These are phyloP conservation scores for Colletotrichum caudatum DNA, from an alignment of 2,329 filamentous ascomycete species.

Conservation along the genomic window DNA sequence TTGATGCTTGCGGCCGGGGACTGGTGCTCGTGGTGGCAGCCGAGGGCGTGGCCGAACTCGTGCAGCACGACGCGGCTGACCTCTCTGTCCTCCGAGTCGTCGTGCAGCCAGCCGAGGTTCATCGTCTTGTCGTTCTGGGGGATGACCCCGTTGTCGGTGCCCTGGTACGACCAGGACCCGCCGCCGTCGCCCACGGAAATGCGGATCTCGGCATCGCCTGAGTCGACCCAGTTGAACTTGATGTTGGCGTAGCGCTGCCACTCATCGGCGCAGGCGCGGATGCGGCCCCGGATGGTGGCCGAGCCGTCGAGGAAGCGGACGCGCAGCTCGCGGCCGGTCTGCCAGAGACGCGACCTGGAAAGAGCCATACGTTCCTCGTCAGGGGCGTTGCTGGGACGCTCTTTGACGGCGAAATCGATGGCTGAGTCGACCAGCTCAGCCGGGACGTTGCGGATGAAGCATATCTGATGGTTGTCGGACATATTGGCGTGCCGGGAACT, in stretches of 20 bases:
- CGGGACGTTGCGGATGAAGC: too few species aligned
- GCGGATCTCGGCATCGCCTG: constrained; percentile 40
- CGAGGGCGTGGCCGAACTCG: constrained; percentile 49
- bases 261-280: constrained; percentile 1
- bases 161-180: constrained; percentile 34
- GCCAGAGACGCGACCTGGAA: too few species aligned
- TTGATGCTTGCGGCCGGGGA: constrained; percentile 43
- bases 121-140: constrained; percentile 42
- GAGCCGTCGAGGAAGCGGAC: too few species aligned
- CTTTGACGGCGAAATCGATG: too few species aligned
- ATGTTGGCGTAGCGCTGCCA: constrained; percentile 42
- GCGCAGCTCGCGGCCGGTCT: too few species aligned
- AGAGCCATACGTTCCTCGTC: too few species aligned
- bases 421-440: too few species aligned
- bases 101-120: constrained; percentile 46
- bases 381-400: too few species aligned
- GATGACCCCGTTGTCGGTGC: constrained; percentile 25
- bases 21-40: constrained; percentile 48
- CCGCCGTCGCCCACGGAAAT: constrained; percentile 26
- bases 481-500: too few species aligned
- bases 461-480: too few species aligned
- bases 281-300: too few species aligned
- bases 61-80: constrained; percentile 44
- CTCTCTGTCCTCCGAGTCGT: constrained; percentile 40
- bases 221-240: constrained; percentile 35